phyloP scores from a whole-genome alignment of 495 filamentous ascomycete species.

The Hypoxylon fragiforme region DNA sequence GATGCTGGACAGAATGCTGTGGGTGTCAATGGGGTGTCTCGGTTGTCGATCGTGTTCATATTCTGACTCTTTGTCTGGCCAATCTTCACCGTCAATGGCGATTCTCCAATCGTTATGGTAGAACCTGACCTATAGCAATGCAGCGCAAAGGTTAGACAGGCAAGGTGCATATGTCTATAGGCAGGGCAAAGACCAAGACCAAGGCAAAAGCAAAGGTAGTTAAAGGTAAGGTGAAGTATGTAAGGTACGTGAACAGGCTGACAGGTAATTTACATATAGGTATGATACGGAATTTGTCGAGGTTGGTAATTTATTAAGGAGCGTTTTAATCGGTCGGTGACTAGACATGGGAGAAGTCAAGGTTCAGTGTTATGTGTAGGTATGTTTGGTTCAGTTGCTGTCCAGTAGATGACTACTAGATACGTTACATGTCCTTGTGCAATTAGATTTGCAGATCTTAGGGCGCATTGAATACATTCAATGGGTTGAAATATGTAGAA shows the following conservation, averaged over 20 bases:
- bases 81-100: constrained; percentile 1
- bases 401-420: neutral
- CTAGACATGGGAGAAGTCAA: neutral
- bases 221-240: neutral
- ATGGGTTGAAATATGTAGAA: neutral
- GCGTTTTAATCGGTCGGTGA: neutral
- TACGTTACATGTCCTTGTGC: neutral
- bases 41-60: constrained; percentile 20
- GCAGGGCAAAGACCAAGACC: neutral
- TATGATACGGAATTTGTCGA: neutral
- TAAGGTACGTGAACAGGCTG: too few species aligned
- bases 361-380: neutral
- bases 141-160: constrained; percentile 9
- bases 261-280: neutral
- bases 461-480: neutral
- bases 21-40: constrained; percentile 13
- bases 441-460: neutral
- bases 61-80: constrained; percentile 16
- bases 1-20: constrained; percentile 20
- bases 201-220: neutral
- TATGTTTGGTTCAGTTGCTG: neutral
- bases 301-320: neutral
- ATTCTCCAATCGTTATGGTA: constrained; percentile 1
- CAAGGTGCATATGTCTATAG: constrained; percentile 19
- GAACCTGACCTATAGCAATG: constrained; percentile 11